These are phyloP conservation scores for Aspergillus sojae DNA, from an alignment of 2,329 filamentous ascomycete genomes.

Conservation along the genomic window DNA sequence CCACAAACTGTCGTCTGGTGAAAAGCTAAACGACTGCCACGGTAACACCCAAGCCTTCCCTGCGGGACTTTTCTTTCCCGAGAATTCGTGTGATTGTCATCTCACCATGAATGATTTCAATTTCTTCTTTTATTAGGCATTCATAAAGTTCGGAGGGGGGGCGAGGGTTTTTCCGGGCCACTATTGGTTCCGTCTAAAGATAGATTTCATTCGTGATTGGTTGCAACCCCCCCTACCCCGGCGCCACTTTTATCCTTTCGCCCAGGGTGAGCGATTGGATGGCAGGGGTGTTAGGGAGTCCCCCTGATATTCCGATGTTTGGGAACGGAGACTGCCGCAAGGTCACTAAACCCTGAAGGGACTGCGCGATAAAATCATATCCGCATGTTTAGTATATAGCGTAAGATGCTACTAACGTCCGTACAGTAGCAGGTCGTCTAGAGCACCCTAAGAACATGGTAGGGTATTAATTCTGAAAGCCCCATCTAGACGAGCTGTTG, in stretches of 20 bases:
- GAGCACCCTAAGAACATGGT: constrained; percentile 2
- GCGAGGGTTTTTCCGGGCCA: background rate
- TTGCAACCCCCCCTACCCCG: background rate
- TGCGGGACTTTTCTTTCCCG: background rate
- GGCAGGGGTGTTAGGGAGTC: background rate
- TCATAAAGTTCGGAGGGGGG: constrained; percentile 1
- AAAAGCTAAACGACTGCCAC: background rate
- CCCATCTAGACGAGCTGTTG: background rate
- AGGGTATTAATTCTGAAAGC: background rate
- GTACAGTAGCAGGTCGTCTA: constrained; percentile 5
- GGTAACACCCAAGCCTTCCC: background rate
- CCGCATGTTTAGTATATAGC: background rate
- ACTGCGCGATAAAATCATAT: background rate
- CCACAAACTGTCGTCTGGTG: background rate
- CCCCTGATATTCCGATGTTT: constrained; percentile 4
- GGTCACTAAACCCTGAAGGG: background rate
- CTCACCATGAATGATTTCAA: background rate
- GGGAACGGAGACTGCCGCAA: constrained; percentile 1
- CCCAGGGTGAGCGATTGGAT: constrained; percentile 1
- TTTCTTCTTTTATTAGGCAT: background rate
- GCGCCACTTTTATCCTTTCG: constrained; percentile 15
- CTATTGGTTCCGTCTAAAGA: constrained; percentile 27
- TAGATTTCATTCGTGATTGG: constrained; percentile 18
- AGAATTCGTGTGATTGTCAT: background rate
- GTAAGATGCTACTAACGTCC: constrained; percentile 2